These are phyloP conservation scores for Ramichloridium luteum DNA, from an alignment of 2,329 filamentous ascomycete species.

Conservation along the genomic window DNA sequence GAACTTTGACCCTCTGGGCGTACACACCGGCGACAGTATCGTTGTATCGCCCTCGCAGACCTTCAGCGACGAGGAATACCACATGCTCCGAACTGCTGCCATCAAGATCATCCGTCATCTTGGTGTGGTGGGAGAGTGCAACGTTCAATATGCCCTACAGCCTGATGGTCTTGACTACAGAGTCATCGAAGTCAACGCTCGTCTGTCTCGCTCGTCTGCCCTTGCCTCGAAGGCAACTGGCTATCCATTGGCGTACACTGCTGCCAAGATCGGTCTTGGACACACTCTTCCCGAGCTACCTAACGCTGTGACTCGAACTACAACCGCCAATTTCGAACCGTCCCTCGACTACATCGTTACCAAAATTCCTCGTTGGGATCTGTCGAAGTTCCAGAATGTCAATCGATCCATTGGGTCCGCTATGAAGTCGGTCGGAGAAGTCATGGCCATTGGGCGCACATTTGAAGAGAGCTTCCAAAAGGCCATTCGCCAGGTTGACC, in stretches of 20 bases:
- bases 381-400: constrained; percentile 98
- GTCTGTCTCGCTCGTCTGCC: constrained; percentile 92
- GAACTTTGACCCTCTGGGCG: constrained; percentile 95
- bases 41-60: constrained; percentile 96
- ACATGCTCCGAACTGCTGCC: constrained; percentile 94
- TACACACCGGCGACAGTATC: constrained; percentile 97
- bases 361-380: constrained; percentile 97
- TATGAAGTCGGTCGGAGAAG: constrained; percentile 98
- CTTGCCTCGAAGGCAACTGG: constrained; percentile 96
- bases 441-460: constrained; percentile 97
- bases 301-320: constrained; percentile 96
- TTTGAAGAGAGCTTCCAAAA: constrained; percentile 99
- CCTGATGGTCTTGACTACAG: constrained; percentile 95
- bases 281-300: constrained; percentile 91
- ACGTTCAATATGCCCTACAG: constrained; percentile 94
- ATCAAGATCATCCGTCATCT: constrained; percentile 98
- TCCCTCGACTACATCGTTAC: constrained; percentile 96
- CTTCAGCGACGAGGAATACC: constrained; percentile 94
- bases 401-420: constrained; percentile 93
- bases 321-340: constrained; percentile 96
- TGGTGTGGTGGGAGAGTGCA: constrained; percentile 95
- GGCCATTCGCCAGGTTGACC: constrained; percentile 93
- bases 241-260: constrained; percentile 92
- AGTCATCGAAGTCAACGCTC: constrained; percentile 97
- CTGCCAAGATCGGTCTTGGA: constrained; percentile 93